Evolutionary conservation across 2,329 filamentous ascomycete species (phyloP), one percentile per base, ranked within the genome.

Genomic region (Verticillium nonalfalfae): DNA sequence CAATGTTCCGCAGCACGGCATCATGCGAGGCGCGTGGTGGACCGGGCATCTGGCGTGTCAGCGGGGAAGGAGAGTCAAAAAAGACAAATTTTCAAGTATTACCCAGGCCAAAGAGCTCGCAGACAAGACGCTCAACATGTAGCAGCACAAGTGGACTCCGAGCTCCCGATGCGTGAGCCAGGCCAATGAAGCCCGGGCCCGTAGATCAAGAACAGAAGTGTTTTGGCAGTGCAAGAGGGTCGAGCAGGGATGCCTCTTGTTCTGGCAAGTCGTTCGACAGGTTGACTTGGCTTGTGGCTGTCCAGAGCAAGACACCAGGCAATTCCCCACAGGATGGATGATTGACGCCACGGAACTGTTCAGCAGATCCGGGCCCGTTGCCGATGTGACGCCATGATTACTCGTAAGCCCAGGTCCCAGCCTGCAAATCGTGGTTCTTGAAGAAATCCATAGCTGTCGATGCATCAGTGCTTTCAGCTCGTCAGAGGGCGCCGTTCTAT

Each of bases 201-300:
- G 69, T 64, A 68, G 69, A 73, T 72, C 70, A 70, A 64, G 70
- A 67, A 65, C 66, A 69, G 70, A 66, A 67, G 67, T 70, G 68
- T 72, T 71, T 73, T 67, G 70, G 67, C 66, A 65, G 62, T 67
- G 59, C 63, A 71, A 36, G 57, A 60, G 64, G 62, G 59, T 65
- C 50, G 60, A 40, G 40, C 66, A 63, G 60, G 62, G 66, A 63
- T 63, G 21, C 21, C 59, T 67, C 58, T 63, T 67, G 64, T 65
- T 68, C 67, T 67, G 65, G 59, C 61, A 57, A 55, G 64, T 66
- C 64, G n/a, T 52, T 52, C n/a, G 18, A 26, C 45, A 21, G 7
- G 10, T 52, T 52, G n/a, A 9, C 45, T 52, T 52, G 45, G 45
- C 45, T 52, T 18, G 45, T 18, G 7, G 18, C 45, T 18, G 45